Percentiles rank a stretch among this genome's conserved stretches.
Evolutionary conservation across 345 rosid genomes (phyloP).

Genomic region (Populus simonii): DNA sequence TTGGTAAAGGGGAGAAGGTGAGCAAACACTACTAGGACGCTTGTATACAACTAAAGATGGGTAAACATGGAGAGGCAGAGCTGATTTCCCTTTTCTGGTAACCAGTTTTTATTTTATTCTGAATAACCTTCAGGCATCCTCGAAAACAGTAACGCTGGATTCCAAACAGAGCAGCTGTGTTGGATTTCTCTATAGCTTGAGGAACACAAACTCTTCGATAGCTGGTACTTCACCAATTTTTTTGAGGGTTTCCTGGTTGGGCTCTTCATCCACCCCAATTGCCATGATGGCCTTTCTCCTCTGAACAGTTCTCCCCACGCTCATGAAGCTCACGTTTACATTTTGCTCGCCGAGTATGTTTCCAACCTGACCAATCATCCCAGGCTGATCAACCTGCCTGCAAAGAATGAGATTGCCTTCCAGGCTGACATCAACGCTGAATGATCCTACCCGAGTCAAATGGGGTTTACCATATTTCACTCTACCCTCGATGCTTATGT

Average conservation of each 20-base stretch:
- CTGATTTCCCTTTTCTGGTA: background rate
- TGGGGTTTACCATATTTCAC: conserved; percentile 68
- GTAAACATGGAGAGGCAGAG: background rate
- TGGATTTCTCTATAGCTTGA: conserved; percentile 29
- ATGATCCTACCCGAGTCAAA: conserved; percentile 57
- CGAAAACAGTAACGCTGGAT: background rate
- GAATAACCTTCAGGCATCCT: background rate
- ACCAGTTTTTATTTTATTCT: background rate
- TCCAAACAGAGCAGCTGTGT: background rate
- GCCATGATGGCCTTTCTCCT: conserved; percentile 79
- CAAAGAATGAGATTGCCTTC: conserved; percentile 78
- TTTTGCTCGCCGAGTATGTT: conserved; percentile 67
- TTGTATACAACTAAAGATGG: background rate
- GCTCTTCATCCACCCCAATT: conserved; percentile 83
- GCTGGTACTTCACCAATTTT: conserved; percentile 60
- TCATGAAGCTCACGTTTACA: conserved; percentile 82
- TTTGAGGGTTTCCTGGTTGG: conserved; percentile 49
- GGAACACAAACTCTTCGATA: conserved; percentile 76
- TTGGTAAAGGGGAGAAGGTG: background rate
- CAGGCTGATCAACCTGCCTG: conserved; percentile 79
- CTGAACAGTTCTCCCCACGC: conserved; percentile 62
- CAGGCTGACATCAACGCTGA: conserved; percentile 68
- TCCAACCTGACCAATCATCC: conserved; percentile 80
- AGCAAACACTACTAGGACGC: background rate
- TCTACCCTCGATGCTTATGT: conserved; percentile 67